These are phyloP conservation scores for Exidia glandulosa DNA, from an alignment of 768 basidiomycete species.

Conservation along the genomic window DNA sequence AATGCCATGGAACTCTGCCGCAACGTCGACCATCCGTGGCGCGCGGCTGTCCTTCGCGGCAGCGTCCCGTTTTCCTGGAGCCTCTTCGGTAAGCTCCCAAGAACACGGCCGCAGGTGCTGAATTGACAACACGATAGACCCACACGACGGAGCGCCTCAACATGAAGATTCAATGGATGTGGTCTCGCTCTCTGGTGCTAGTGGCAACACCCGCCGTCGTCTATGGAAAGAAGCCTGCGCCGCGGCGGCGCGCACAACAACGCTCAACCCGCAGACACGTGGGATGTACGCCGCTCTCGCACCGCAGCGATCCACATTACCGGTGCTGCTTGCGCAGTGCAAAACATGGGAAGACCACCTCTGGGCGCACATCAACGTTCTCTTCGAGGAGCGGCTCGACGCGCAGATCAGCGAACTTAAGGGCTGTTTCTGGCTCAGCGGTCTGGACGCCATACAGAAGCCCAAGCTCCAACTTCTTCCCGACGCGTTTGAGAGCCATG, in stretches of 20 bases:
- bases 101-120: neutral
- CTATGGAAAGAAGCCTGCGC: constrained; percentile 86
- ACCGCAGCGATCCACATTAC: constrained; percentile 56
- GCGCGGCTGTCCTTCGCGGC: constrained; percentile 81
- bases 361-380: constrained; percentile 78
- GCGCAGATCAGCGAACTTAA: constrained; percentile 51
- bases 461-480: constrained; percentile 20
- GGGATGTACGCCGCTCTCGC: constrained; percentile 78
- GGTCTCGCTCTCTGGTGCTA: constrained; percentile 28
- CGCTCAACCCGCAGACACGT: constrained; percentile 39
- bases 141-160: constrained; percentile 25
- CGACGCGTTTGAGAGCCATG: constrained; percentile 10
- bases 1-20: constrained; percentile 76
- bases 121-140: neutral
- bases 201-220: constrained; percentile 61
- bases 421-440: constrained; percentile 75
- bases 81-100: constrained; percentile 42
- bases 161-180: constrained; percentile 36
- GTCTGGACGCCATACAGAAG: constrained; percentile 20
- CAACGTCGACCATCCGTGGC: constrained; percentile 82
- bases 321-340: constrained; percentile 53
- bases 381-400: constrained; percentile 73
- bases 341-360: constrained; percentile 91
- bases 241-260: constrained; percentile 41
- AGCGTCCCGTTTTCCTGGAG: constrained; percentile 69